Base-by-base conservation (phyloP, 169 alveolate genomes). In the Plasmodium vivax region DNA sequence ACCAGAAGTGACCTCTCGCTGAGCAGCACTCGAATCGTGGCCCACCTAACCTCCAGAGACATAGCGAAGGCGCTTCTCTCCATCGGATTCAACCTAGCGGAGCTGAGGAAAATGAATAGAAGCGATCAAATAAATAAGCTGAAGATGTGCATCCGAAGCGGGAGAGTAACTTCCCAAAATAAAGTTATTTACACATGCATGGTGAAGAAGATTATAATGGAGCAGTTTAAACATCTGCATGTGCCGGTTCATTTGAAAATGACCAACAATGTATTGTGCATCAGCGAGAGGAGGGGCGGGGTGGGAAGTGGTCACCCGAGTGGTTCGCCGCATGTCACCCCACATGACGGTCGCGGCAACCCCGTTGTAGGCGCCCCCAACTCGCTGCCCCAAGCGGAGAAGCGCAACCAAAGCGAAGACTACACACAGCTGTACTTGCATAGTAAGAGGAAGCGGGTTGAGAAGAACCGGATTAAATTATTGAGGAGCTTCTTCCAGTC, bases 141-240 rank as follows among this genome's bases (percentile, higher is more conserved):
- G n/a, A 90, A 68, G 32, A 43, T 36, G 27, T 34, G 36, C 32
- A 90, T 80, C 5, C 27, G 72, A 62, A 47, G 62, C 30, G 94
- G 81, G 32, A 56, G 16, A 30, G 32, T 90, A 62, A 90, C 41
- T 3, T 43, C 32, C 0, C 75, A 80, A 58, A 90, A 90, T 10
- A 90, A 80, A 30, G 38, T 80, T n/a, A 81, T 90, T 16, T 68
- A 90, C 30, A 90, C 82, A 3, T 27, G 82, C 23, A 90, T 90
- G 91, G 82, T 90, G 23, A 90, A 90, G 68, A 90, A 90, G 58
- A 54, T 90, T 14, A 90, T 90, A 10, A 36, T 8, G 19, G 94
- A 90, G 23, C 94, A 90, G 9, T 90, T 79, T 54, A 79, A 68
- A 41, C 43, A 90, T 80, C 47, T 90, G 36, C 68, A 90, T 62